A percentile compares a stretch with the other conserved stretches of the same genome.
These are phyloP conservation scores for Brassica juncea DNA, from an alignment of 345 rosid genomes.

Conservation along the genomic window DNA sequence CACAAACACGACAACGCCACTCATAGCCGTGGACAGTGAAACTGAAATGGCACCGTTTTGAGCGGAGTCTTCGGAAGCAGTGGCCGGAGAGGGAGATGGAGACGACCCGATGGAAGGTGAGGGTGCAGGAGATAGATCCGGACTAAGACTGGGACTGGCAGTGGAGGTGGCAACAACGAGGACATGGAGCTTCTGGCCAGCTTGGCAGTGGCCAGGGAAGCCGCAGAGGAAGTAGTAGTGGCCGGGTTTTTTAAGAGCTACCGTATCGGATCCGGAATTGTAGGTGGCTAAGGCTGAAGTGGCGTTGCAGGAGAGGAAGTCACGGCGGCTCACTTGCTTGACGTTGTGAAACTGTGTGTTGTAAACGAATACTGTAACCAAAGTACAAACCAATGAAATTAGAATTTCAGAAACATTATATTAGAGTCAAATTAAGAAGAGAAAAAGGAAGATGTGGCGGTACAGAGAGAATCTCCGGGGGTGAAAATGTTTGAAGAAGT, in stretches of 20 bases:
- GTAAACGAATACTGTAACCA: background rate
- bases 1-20: slow-evolving; percentile 8
- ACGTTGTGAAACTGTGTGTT: background rate
- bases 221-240: slow-evolving; percentile 3
- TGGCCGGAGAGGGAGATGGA: slow-evolving; percentile 2
- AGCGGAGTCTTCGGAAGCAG: slow-evolving; percentile 3
- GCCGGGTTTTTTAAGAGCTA: slow-evolving; percentile 4
- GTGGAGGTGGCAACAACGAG: background rate
- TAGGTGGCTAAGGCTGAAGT: background rate
- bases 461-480: slow-evolving; percentile 2
- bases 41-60: background rate
- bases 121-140: background rate
- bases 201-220: slow-evolving; percentile 4
- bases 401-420: background rate
- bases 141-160: background rate
- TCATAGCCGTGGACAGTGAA: background rate
- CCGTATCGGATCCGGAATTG: slow-evolving; percentile 1
- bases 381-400: background rate
- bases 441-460: background rate
- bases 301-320: slow-evolving; percentile 8
- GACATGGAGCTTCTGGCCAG: slow-evolving; percentile 9
- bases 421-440: background rate
- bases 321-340: slow-evolving; percentile 7
- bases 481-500: background rate
- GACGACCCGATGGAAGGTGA: background rate